Base-by-base conservation (phyloP, 768 basidiomycete genomes). In the Phylloporus scabripes region DNA sequence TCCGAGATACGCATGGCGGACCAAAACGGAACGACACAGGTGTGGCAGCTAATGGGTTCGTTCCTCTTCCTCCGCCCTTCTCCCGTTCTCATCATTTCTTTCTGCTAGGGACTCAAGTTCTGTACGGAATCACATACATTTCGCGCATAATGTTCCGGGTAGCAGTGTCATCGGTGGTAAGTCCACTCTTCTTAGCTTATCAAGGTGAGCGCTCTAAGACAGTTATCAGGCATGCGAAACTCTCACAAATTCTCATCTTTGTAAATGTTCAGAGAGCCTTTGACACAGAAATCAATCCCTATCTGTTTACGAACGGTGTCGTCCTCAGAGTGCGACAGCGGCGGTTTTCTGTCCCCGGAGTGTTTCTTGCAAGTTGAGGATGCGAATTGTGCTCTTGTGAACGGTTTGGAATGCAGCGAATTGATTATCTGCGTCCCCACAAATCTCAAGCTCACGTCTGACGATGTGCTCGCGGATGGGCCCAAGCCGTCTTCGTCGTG, bases 51-150 rank as follows among this genome's bases (percentile, higher is more conserved):
- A 12, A 93, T 94, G 49, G 67, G 90, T 88, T 52, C 23, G 74
- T 58, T 11, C 12, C 41, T 20, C 8, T 41, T 18, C 17, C 31
- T 26, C 24, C 5, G 3, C 31, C 32, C 17, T 29, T 12, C 32
- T 32, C 7, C 1, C 24, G 18, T 48, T 10, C 49, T 15, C 24
- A 3, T 32, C n/a, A n/a, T 18, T 7, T 38, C 5, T 21, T 36
- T 9, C 39, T 43, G 42, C 8, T 53, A 93, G 91, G 74, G 12
- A 72, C 70, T 6, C 70, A 81, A 54, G 92, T 93, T 0, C 66
- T 96, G 15, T 91, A 11, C 75, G 95, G 23, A 95, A 93, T 60
- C 93, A 97, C 60, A 87, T 98, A 33, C 95, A 99, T 66, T 74
- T 96, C 11, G 93, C 95, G 0, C 87, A 92, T 63, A 84, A 87